Evolutionary conservation across 2,329 filamentous ascomycete genomes (phyloP).

Genomic region (Aspergillus glaucus): DNA sequence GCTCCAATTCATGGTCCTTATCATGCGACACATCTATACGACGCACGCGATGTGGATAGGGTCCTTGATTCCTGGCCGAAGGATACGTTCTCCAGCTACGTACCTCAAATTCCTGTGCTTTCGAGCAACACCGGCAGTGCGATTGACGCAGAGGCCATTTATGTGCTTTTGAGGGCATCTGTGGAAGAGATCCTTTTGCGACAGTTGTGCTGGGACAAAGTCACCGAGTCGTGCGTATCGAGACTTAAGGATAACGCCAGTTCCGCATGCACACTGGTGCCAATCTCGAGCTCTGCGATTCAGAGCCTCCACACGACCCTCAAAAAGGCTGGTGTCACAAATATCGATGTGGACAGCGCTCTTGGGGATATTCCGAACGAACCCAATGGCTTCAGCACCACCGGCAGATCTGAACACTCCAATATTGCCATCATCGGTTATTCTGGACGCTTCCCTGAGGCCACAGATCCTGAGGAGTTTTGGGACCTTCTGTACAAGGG

Average conservation of each 20-base stretch:
- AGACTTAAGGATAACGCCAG: constrained; percentile 11
- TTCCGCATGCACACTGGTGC: constrained; percentile 19
- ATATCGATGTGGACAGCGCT: constrained; percentile 20
- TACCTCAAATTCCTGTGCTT: constrained; percentile 29
- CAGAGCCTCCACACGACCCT: constrained; percentile 26
- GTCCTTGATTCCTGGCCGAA: constrained; percentile 39
- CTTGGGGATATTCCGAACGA: constrained; percentile 21
- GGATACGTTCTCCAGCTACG: constrained; percentile 20
- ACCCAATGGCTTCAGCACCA: constrained; percentile 16
- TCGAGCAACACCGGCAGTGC: constrained; percentile 33
- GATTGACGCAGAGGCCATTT: constrained; percentile 23
- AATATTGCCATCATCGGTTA: constrained; percentile 67
- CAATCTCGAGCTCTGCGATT: constrained; percentile 26
- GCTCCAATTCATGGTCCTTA: constrained; percentile 55
- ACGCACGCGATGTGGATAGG: constrained; percentile 44
- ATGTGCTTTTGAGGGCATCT: constrained; percentile 25
- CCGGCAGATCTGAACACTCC: constrained; percentile 23
- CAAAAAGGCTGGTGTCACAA: constrained; percentile 22
- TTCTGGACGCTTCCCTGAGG: constrained; percentile 65
- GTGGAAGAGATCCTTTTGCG: constrained; percentile 34
- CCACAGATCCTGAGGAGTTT: constrained; percentile 58
- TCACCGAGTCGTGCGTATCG: constrained; percentile 27
- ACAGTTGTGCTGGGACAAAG: constrained; percentile 38
- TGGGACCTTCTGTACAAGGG: constrained; percentile 66
- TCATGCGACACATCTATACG: constrained; percentile 53